Conservation (phyloP, 805 yeast genomes). For the Maudiozyma bulderi region DNA sequence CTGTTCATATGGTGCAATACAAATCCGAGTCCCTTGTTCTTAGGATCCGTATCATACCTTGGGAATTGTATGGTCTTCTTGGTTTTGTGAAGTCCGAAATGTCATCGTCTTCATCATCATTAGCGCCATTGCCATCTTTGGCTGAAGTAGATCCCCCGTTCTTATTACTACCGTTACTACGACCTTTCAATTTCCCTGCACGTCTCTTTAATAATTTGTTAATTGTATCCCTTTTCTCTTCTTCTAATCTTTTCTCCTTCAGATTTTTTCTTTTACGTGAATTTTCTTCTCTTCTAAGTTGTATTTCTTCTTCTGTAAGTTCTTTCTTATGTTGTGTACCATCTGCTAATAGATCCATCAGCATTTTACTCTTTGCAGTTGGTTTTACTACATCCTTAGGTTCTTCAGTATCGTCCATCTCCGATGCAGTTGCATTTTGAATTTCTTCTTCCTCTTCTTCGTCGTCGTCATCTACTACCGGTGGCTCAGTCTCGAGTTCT, state of each 20-base stretch:
- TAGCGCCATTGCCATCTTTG: conserved; percentile 3
- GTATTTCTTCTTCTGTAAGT: conserved; percentile 76
- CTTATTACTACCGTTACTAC: conserved; percentile 1
- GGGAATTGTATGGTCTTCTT: conserved; percentile 23
- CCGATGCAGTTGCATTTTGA: conserved; percentile 13
- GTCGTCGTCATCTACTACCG: conserved; percentile 13
- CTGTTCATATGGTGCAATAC: conserved; percentile 4
- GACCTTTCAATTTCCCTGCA: conserved; percentile 57
- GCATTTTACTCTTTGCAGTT: conserved; percentile 16
- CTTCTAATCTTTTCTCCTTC: conserved; percentile 73
- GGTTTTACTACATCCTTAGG: conserved; percentile 11
- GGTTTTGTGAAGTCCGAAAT: conserved; percentile 17
- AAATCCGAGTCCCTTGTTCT: conserved; percentile 10
- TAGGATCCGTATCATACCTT: conserved; percentile 21
- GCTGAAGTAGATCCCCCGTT: neutral
- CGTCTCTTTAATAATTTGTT: conserved; percentile 78
- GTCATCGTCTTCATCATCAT: conserved; percentile 12
- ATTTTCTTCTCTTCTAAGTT: conserved; percentile 72
- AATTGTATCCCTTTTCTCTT: conserved; percentile 85
- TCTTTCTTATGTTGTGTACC: conserved; percentile 37
- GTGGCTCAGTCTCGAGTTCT: conserved; percentile 7
- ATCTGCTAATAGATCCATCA: conserved; percentile 12
- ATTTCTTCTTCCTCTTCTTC: conserved; percentile 10
- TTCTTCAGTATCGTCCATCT: conserved; percentile 14
- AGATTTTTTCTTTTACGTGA: conserved; percentile 83